These are phyloP conservation scores for Geotrichum histeridarum DNA, from an alignment of 1,139 yeast genomes.

Conservation along the genomic window DNA sequence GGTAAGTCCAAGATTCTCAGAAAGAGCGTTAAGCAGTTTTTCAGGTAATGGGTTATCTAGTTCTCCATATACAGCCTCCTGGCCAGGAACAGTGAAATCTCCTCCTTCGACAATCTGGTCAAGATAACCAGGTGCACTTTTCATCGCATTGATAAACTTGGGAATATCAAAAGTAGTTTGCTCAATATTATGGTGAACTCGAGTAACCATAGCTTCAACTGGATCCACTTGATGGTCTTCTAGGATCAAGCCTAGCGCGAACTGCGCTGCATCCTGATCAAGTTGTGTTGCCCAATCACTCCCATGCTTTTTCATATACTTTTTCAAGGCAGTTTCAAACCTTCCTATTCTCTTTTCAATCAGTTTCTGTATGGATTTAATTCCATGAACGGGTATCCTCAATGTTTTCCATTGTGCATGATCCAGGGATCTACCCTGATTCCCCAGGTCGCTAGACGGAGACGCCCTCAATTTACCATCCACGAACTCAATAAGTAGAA, in stretches of 20 bases:
- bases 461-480: constrained; percentile 54
- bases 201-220: constrained; percentile 21
- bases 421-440: neutral
- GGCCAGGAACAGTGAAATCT: constrained; percentile 41
- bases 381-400: constrained; percentile 44
- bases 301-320: constrained; percentile 37
- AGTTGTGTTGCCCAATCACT: constrained; percentile 42
- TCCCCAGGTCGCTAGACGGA: neutral
- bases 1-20: constrained; percentile 42
- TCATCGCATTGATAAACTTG: constrained; percentile 47
- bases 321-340: constrained; percentile 45
- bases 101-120: constrained; percentile 55
- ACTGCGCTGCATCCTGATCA: constrained; percentile 33
- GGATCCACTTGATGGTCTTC: constrained; percentile 22
- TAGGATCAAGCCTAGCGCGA: constrained; percentile 42
- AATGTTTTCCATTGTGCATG: constrained; percentile 24
- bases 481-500: constrained; percentile 69
- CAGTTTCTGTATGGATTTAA: constrained; percentile 53
- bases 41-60: constrained; percentile 42
- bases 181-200: constrained; percentile 1
- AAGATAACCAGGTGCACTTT: constrained; percentile 40
- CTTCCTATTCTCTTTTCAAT: constrained; percentile 55
- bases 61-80: constrained; percentile 45
- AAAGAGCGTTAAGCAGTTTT: constrained; percentile 48
- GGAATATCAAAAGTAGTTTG: constrained; percentile 37